Base-by-base conservation (phyloP, 139 green algal species). In the Astrephomene gubernaculifera region DNA sequence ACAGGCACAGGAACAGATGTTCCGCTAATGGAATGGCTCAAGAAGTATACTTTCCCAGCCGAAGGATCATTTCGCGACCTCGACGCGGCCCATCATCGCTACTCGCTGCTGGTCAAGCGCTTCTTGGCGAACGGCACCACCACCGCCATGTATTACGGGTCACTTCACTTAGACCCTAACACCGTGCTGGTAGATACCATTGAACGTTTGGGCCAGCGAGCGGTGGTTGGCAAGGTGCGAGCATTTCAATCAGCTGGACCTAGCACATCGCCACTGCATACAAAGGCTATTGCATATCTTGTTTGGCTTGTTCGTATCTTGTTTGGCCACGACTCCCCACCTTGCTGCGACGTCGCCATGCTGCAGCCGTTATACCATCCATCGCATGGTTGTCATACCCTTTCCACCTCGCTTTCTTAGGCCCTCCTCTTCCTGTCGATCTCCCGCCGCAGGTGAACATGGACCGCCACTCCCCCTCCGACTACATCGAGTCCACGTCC, bases 151-250 rank as follows among this genome's bases (percentile, higher is more conserved):
- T 88, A 91, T 53, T 95, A 92, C 71, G 91, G 82, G 75, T 92
- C 90, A 12, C 52, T 94, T 53, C 91, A 95, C 69, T 64, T 89
- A 61, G 70, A 88, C 63, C 81, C 87, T 38, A 93, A 90, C 81
- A 83, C 43, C 60, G 63, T 90, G 45, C 85, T 95, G 21, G 87
- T 90, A 7, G 89, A 94, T 69, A 69, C 91, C 19, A 81, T 94
- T 38, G 49, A 87, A 19, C 6, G 61, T 33, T 65, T 87, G 24
- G 93, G 93, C 0, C 87, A 94, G 84, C 70, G 93, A 0, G 93
- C 92, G 2, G 89, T 94, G 39, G 85, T 96, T 0, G 93, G 92
- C 86, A 94, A 94, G 89, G 90, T 92, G 65, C 39, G 38, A 22
- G n/a, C 49, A 57, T 17, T 57, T 25, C 12, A 57, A 57, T 25